Conservation (phyloP, 306 rosid species). For the Pyrus betulifolia region DNA sequence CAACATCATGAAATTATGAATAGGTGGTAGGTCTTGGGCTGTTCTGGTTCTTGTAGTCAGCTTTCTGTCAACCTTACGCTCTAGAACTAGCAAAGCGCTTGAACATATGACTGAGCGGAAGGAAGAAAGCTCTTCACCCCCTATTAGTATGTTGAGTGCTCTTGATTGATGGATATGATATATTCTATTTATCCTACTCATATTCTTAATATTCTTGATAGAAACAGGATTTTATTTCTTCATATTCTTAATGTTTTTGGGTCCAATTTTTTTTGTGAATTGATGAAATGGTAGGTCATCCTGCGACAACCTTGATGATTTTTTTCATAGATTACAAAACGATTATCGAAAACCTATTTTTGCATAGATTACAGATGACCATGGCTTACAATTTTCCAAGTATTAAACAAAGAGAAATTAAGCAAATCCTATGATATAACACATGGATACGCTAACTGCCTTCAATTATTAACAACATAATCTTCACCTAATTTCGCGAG, state of each 20-base stretch:
- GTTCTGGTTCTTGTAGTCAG: no score
- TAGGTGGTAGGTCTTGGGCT: background rate
- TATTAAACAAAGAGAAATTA: no score
- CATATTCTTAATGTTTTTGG: background rate
- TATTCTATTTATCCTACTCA: background rate
- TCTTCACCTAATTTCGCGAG: no score
- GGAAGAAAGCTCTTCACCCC: background rate
- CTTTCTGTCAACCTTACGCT: no score
- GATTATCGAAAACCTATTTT: no score
- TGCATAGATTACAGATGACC: no score
- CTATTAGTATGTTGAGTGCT: background rate
- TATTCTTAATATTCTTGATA: no score
- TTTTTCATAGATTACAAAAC: no score
- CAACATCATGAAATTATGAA: background rate
- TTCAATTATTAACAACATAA: no score
- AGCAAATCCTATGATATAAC: no score
- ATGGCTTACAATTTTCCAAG: no score
- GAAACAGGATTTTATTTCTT: background rate
- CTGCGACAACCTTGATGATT: slow-evolving; percentile 30
- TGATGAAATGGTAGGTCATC: slow-evolving; percentile 58
- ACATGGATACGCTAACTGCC: no score
- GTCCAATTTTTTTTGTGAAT: slow-evolving; percentile 7
- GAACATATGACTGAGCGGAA: background rate
- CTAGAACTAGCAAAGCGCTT: background rate
- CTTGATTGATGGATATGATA: background rate